Conservation (phyloP, 495 filamentous ascomycete genomes). For the Mytilinidion resinicola region DNA sequence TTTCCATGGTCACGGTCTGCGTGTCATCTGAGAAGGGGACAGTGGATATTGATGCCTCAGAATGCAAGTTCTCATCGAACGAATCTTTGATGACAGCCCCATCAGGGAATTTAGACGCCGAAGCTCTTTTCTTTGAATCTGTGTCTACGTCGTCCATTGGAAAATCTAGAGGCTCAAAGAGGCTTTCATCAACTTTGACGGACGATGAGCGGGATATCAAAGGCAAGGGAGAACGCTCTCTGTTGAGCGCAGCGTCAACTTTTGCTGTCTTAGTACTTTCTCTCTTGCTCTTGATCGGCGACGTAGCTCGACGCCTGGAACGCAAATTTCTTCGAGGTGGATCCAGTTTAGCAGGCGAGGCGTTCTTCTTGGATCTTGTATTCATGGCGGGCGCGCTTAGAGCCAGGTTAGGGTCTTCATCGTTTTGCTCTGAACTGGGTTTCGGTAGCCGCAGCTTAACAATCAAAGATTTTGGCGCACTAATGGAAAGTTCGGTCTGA, state of each 20-base stretch:
- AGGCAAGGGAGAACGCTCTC: background rate
- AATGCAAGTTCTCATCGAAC: background rate
- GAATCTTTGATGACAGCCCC: background rate
- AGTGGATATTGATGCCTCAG: conserved; percentile 5
- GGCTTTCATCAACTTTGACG: background rate
- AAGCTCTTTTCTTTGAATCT: background rate
- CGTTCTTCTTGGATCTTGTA: conserved; percentile 23
- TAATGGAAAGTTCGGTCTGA: too few relatives aligned
- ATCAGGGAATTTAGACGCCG: background rate
- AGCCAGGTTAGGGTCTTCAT: conserved; percentile 12
- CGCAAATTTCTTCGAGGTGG: background rate
- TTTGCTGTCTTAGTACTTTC: background rate
- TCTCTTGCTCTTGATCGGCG: background rate
- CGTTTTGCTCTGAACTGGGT: conserved; percentile 8
- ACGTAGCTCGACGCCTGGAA: background rate
- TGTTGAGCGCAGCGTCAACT: background rate
- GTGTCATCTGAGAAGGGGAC: background rate
- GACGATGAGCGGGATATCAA: background rate
- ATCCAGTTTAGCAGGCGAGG: conserved; percentile 11
- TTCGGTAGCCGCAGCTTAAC: background rate
- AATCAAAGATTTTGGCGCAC: too few relatives aligned
- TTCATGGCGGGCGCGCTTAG: conserved; percentile 19
- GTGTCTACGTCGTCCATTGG: background rate
- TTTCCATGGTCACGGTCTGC: background rate
- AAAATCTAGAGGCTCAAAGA: background rate